Base-by-base conservation (phyloP, 352 stramenopile genomes). In the Phytophthora palmivora region DNA sequence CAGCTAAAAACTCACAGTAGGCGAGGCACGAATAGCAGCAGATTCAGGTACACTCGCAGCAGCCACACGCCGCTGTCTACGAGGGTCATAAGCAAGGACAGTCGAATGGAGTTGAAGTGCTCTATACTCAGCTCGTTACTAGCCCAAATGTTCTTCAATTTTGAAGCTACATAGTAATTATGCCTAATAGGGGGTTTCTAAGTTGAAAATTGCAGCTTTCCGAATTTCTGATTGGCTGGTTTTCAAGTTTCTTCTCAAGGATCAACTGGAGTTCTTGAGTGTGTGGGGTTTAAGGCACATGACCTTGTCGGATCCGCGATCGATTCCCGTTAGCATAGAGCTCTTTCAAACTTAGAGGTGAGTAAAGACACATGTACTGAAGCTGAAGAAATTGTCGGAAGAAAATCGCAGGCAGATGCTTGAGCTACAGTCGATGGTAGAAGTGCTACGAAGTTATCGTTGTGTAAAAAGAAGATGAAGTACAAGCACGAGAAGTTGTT, bases 11-110 rank as follows among this genome's bases (percentile, higher is more conserved):
- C 81, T 66, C 48, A 94, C 84, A 91, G 30, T 46, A 92, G 53
- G 2, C 76, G 78, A n/a, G 82, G 84, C 6, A 92, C 21, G 72
- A 84, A 88, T 37, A 94, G 74, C 61, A 94, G 59, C 30, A 81
- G 52, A 15, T 81, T 58, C 24, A 90, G 30, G 60, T 92, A 94
- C 43, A 72, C 54, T 43, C 79, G 76, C 42, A 88, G 49, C 44
- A 92, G 70, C 71, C 73, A 87, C 54, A 88, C 41, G 58, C 50
- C 57, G 51, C 42, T 59, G 63, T 70, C 54, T 22, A 72, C 52
- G 18, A 85, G 44, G 6, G 42, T 58, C 49, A 75, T 75, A 32
- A 50, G 18, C 24, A 28, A 28, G 6, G 24, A 28, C 24, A n/a
- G n/a, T n/a, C n/a, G n/a, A n/a, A n/a, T n/a, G n/a, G n/a, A n/a